phyloP scores from a whole-genome alignment of 768 basidiomycete genomes.

The Russula olivacea region DNA sequence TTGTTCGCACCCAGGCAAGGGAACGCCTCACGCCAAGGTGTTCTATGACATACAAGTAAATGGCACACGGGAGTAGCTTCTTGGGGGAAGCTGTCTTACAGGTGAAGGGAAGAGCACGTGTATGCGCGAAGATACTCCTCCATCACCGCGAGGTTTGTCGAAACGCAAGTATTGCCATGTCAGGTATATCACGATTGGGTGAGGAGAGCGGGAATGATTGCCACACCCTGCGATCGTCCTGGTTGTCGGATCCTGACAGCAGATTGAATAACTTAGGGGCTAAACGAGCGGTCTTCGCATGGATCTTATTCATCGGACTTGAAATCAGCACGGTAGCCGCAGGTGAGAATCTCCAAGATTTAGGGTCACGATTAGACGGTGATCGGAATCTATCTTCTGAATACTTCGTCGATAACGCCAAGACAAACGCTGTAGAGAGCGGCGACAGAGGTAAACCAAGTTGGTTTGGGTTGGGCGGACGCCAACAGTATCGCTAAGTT shows the following conservation, averaged over 20 bases:
- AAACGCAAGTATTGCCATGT: not conserved
- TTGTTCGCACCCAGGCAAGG: not conserved
- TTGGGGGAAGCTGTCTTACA: not conserved
- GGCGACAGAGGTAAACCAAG: not conserved
- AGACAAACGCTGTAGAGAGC: not conserved
- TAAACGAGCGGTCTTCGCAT: not conserved
- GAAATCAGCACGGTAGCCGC: not conserved
- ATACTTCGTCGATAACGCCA: not conserved
- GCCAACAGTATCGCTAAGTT: not conserved
- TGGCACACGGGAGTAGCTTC: not conserved
- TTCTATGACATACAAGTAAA: not conserved
- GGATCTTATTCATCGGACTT: slow-evolving; percentile 4
- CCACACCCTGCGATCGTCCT: not conserved
- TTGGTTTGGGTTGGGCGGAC: not conserved
- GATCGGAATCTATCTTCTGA: not conserved
- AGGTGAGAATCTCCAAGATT: not conserved
- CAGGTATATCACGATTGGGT: slow-evolving; percentile 2
- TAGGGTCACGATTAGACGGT: not conserved
- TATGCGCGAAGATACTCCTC: not conserved
- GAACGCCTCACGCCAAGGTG: not conserved
- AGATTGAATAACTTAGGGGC: slow-evolving; percentile 4
- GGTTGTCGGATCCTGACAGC: not conserved
- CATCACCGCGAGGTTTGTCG: not conserved
- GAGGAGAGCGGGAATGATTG: not conserved
- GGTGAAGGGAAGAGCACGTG: not conserved